Conservation (phyloP, 2,329 filamentous ascomycete genomes). For the Pezicula radicicola region DNA sequence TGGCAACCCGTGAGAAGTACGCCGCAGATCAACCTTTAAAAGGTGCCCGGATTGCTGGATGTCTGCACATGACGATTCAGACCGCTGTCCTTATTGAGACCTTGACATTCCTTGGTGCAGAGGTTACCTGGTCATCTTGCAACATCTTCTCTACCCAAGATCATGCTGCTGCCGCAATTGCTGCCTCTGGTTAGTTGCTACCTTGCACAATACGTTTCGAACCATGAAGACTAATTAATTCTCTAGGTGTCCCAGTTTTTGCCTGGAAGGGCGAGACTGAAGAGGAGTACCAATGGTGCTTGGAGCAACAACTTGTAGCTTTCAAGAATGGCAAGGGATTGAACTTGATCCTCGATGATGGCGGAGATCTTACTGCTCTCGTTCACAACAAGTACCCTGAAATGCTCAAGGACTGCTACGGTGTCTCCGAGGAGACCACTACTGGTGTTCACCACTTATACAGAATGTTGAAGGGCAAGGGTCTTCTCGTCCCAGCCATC, state of each 20-base stretch:
- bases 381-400: constrained; percentile 99
- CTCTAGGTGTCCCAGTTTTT: constrained; percentile 75
- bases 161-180: constrained; percentile 96
- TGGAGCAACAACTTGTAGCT: constrained; percentile 94
- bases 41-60: constrained; percentile 94
- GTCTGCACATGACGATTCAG: constrained; percentile 99
- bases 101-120: constrained; percentile 87
- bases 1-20: constrained; percentile 92
- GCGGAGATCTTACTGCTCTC: constrained; percentile 93
- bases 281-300: constrained; percentile 99
- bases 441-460: constrained; percentile 99
- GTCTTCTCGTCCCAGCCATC: constrained; percentile 90
- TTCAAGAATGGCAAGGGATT: constrained; percentile 97
- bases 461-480: constrained; percentile 89
- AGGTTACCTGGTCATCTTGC: constrained; percentile 98
- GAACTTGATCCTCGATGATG: constrained; percentile 98
- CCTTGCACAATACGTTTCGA: not conserved
- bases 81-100: constrained; percentile 99
- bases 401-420: constrained; percentile 96
- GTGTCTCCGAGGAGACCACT: constrained; percentile 99
- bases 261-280: constrained; percentile 85
- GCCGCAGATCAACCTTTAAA: constrained; percentile 88
- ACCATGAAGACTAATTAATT: constrained; percentile 6
- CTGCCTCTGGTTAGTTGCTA: constrained; percentile 48
- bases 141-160: constrained; percentile 99